Base-by-base conservation (phyloP, 495 filamentous ascomycete genomes). In the Entonaema liquescens region DNA sequence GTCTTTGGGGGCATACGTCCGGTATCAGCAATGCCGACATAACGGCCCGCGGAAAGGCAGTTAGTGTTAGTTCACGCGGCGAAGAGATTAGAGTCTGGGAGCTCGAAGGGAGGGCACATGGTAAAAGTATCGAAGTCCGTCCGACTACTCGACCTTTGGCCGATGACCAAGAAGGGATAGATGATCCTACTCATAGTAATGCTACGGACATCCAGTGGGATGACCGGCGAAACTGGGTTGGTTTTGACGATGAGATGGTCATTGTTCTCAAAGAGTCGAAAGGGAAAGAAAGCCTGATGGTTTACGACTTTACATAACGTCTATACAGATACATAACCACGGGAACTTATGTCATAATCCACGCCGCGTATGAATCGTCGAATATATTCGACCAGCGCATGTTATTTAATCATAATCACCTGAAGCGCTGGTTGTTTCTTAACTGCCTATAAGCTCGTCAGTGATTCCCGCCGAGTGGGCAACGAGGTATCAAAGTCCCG, bases 31-130 rank as follows among this genome's bases (percentile, higher is more conserved):
- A 90, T 12, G 95, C 92, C 25, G 90, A 97, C 66, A 92, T 99
- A 47, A 94, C 92, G 21, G 87, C 90, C 15, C 87, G 92, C 19
- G 95, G 95, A 12, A 97, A 93, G 77, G 95, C 95, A 0, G 91
- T 99, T 0, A 97, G 93, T 17, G 91, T 98, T 26, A 94, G 92
- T 74, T 85, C 85, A 5, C 82, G 86, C 13, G 95, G 95, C 11
- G 89, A 94, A 62, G 95, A 99, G 74, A 86, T 99, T 55, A 86
- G 95, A 6, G 89, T 98, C 7, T 99, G 95, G 95, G 94, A 98
- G 70, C 86, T 99, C 6, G 95, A 99, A 80, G 89, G 89, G 4
- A 86, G 91, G 15, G 80, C 90, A 17, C 73, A 77, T 23, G 81
- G 79, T 9, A 72, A 73, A 26, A 81, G 82, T 49, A 74, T 85